Base-by-base conservation (phyloP, 2,329 filamentous ascomycete species). In the Trichoderma aggressivum region DNA sequence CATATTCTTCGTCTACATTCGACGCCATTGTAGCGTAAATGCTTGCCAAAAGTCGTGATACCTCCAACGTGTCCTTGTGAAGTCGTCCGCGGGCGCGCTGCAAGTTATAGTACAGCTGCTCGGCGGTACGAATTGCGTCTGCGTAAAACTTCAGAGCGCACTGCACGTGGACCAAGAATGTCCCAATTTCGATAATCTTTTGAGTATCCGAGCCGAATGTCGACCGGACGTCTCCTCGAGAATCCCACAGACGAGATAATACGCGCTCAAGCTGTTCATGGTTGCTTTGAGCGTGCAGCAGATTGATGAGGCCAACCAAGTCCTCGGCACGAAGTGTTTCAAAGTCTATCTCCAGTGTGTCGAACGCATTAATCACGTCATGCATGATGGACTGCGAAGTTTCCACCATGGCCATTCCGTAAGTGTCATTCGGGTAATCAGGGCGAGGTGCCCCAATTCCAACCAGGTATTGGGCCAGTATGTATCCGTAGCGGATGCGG, bases 251-350 rank as follows among this genome's bases (percentile, higher is more conserved):
- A 14, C 72, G 74, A 7, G 66, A 60, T 7, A 78, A 75, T 0
- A 78, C 70, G 3, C 5, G 74, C 73, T 86, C 84, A 12, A 86
- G 81, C 63, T 85, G 83, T 24, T 77, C 76, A 71, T 81, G 85
- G 74, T 86, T 84, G 70, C 80, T 75, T 71, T 86, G 84, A 28
- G 83, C 81, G 34, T 84, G 85, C 1, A 87, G 79, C 4, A 87
- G 78, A 11, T 80, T 80, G 32, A 85, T 79, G 2, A 86, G 78
- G 8, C 82, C 81, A 21, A 81, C 81, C 1, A 87, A 76, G 47
- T 86, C 84, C 36, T 81, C 78, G 65, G 84, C 81, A 24, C 79
- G 79, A 18, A 87, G 74, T 11, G 81, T 79, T 16, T 81, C 77
- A 53, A 86, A 80, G 71, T 85, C 82, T 56, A 87, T 80, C 21